phyloP scores from a whole-genome alignment of 2,329 filamentous ascomycete genomes.

The Corniculantispora saksenae region DNA sequence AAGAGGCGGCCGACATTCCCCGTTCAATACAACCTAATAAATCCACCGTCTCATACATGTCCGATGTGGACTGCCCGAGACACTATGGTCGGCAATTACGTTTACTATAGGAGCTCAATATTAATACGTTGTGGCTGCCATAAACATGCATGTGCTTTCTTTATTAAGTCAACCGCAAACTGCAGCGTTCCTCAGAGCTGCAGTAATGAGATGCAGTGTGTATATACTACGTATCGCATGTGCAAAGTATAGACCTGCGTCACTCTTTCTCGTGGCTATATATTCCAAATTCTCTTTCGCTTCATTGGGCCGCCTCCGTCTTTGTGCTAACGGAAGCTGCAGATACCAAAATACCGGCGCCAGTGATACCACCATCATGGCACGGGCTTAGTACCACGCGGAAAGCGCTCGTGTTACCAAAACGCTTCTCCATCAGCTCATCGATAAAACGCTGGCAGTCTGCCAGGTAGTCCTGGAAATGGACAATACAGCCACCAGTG shows the following conservation, averaged over 20 bases:
- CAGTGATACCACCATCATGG: slow-evolving; percentile 63
- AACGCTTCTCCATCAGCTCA: slow-evolving; percentile 41
- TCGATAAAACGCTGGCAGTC: slow-evolving; percentile 72
- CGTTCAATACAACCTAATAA: neutral
- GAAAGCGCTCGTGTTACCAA: slow-evolving; percentile 34
- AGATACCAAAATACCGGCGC: slow-evolving; percentile 61
- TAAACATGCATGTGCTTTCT: too few relatives aligned
- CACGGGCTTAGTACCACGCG: slow-evolving; percentile 55
- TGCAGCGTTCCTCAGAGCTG: too few relatives aligned
- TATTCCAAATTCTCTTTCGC: neutral
- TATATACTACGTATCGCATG: slow-evolving; percentile 10
- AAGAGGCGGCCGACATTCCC: neutral
- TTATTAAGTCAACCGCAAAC: too few relatives aligned
- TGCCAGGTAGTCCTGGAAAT: slow-evolving; percentile 71
- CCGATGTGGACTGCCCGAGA: neutral
- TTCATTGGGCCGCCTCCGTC: slow-evolving; percentile 30
- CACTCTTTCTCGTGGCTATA: neutral
- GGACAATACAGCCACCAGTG: slow-evolving; percentile 77
- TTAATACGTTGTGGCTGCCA: too few relatives aligned
- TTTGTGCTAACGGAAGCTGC: slow-evolving; percentile 38
- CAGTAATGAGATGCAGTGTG: neutral
- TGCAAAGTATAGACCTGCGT: neutral
- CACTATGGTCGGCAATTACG: too few relatives aligned
- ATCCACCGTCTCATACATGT: neutral
- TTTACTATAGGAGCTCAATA: too few relatives aligned